phyloP scores from a whole-genome alignment of 495 filamentous ascomycete species.

The Xylaria longipes region DNA sequence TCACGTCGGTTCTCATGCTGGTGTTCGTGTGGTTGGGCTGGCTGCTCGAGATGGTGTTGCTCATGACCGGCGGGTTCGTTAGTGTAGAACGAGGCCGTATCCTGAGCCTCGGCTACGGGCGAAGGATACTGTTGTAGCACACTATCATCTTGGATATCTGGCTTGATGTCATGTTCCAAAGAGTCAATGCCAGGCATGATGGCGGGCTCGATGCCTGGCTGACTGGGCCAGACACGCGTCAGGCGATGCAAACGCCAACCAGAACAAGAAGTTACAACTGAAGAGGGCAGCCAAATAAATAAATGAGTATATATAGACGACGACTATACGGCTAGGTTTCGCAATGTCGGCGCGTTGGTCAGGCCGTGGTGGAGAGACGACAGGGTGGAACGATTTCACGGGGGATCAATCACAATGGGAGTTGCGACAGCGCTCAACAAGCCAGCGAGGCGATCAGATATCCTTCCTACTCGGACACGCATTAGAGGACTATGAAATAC shows the following conservation, averaged over 20 bases:
- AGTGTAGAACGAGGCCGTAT: constrained; percentile 23
- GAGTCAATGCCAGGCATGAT: constrained; percentile 40
- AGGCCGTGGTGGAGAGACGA: constrained; percentile 2
- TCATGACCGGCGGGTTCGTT: constrained; percentile 28
- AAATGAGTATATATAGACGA: background rate
- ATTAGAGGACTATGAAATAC: constrained; percentile 26
- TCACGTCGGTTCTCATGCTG: background rate
- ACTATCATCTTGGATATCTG: constrained; percentile 31
- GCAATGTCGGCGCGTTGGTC: constrained; percentile 13
- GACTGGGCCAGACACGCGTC: constrained; percentile 25
- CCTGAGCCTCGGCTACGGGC: constrained; percentile 30
- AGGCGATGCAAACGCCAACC: constrained; percentile 24
- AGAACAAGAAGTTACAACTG: constrained; percentile 23
- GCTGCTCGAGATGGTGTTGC: constrained; percentile 1
- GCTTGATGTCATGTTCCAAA: constrained; percentile 33
- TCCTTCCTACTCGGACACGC: constrained; percentile 23
- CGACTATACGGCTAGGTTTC: background rate
- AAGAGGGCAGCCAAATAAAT: background rate
- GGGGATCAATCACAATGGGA: constrained; percentile 19
- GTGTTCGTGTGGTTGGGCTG: background rate
- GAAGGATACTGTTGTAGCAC: constrained; percentile 34
- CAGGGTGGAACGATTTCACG: constrained; percentile 14
- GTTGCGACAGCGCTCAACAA: constrained; percentile 9
- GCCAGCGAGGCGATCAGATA: constrained; percentile 16
- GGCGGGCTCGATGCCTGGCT: constrained; percentile 25